Base-by-base conservation (phyloP, 2,329 filamentous ascomycete species). In the Emergomyces pasteurianus region DNA sequence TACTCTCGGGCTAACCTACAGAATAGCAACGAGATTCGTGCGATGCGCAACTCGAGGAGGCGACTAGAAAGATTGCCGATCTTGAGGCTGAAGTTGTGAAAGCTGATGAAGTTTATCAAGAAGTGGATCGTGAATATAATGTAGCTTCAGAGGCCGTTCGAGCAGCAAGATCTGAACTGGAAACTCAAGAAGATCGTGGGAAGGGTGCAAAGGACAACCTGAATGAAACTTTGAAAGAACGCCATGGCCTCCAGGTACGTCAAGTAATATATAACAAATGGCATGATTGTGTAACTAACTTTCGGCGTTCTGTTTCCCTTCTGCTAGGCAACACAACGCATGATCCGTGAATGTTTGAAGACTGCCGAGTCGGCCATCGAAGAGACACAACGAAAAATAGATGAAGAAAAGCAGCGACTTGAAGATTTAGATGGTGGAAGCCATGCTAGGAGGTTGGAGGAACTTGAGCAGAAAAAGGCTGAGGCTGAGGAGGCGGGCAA, bases 361-460 rank as follows among this genome's bases (percentile, higher is more conserved):
- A 74, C 73, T 16, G 81, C 81, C 42, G 76, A 81, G 34, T 66
- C 67, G 16, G 69, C 72, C 16, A 77, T 82, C 26, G 62, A 69
- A 23, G 73, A 75, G 2, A 72, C 75, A 10, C 68, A 79, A 59
- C 63, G 70, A 34, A 75, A 81, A 16, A 81, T 86, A 36, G 63
- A 63, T 12, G 68, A 74, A n/a, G 79, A 81, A 66, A 73, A 74
- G 57, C 69, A 71, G 58, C 84, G 86, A 3, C 79, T 96, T 8
- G 80, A 83, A 50, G 81, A 85, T 52, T 81, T 84, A 2, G 86
- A 88, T 66, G 89, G 90, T 43, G 88, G 87, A 31, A 83, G 83
- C 28, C 84, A 88, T 68, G 78, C 82, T 9, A 77, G 80, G 64
- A 89, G 85, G 67, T 73, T 83, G 42, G 75, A 77, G 21, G 80